phyloP scores from a whole-genome alignment of 1,284 basidiomycete genomes.

The Leucoagaricus sp. region DNA sequence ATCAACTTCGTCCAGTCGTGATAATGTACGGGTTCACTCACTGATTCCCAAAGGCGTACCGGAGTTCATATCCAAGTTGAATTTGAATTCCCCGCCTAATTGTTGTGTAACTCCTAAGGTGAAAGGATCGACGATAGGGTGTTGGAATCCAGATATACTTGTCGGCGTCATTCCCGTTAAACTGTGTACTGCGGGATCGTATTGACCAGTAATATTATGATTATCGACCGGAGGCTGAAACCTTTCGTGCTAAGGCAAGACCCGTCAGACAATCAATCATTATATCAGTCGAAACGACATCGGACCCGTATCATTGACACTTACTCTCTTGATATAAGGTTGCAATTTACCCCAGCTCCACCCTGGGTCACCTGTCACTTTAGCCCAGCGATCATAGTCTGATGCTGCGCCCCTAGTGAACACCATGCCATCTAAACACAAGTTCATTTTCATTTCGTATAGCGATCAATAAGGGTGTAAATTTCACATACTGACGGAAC shows the following conservation, averaged over 20 bases:
- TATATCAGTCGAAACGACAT: background rate
- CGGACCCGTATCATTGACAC: no score
- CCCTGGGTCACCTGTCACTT: constrained; percentile 36
- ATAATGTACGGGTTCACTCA: background rate
- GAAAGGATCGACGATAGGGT: constrained; percentile 24
- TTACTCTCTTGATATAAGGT: constrained; percentile 36
- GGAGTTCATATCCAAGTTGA: constrained; percentile 36
- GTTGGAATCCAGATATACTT: constrained; percentile 28
- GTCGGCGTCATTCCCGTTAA: constrained; percentile 31
- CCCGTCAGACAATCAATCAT: background rate
- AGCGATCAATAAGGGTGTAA: background rate
- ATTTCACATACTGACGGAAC: constrained; percentile 15
- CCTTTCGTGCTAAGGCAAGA: constrained; percentile 30
- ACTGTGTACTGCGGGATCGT: constrained; percentile 31
- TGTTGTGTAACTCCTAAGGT: constrained; percentile 18
- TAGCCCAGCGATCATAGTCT: constrained; percentile 41
- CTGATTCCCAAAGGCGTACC: constrained; percentile 32
- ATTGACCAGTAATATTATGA: constrained; percentile 31
- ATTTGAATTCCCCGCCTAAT: constrained; percentile 25
- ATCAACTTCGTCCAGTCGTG: no score
- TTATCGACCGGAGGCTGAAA: constrained; percentile 30
- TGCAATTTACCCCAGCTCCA: constrained; percentile 44
- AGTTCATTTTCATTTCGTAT: background rate
- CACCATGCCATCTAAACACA: constrained; percentile 22
- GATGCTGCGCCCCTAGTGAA: constrained; percentile 30